Base-by-base conservation (phyloP, 306 rosid species). In the Fragaria nilgerrensis region DNA sequence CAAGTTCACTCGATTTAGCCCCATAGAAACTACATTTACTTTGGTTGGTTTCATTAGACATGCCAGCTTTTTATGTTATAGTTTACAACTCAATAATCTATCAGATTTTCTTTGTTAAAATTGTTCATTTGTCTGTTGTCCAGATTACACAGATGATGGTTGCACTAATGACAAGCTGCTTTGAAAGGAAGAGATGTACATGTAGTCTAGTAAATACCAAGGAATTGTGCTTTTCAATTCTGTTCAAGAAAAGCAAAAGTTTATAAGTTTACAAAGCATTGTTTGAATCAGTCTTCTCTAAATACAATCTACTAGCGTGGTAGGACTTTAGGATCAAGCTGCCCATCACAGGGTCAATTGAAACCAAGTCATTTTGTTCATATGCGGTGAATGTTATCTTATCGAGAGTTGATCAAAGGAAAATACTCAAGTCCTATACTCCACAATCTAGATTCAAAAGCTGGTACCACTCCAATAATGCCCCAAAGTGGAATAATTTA, bases 151-250 rank as follows among this genome's bases (percentile, higher is more conserved):
- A 53, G 76, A 13, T n/a, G 15, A 12, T 34, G 64, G 75, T 52
- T 70, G 59, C 74, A 27, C 43, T 45, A 3, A 34, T 48, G 59
- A 17, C 44, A 15, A 29, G 45, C 44, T 73, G 50, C 65, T 53
- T 53, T 50, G 76, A 71, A 71, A 58, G 37, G 50, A 32, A n/a
- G 36, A 36, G 66, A 16, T 61, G 37, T 72, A 34, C 34, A n/a
- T 1, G 66, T 17, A 27, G 14, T 15, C 9, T 34, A 64, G 69
- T 32, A 43, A 34, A 64, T 32, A 34, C 11, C 1, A 13, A 44
- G 10, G 15, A 53, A 37, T n/a, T 50, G 65, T 12, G 6, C 66
- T 5, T 61, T 27, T 25, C 14, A 59, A 25, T 25, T 25, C 36
- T 59, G 34, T 23, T 14, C 37, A 61, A n/a, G 14, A 11, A 61